phyloP scores from a whole-genome alignment of 2,329 filamentous ascomycete species.

The Paraphaeosphaeria minitans region DNA sequence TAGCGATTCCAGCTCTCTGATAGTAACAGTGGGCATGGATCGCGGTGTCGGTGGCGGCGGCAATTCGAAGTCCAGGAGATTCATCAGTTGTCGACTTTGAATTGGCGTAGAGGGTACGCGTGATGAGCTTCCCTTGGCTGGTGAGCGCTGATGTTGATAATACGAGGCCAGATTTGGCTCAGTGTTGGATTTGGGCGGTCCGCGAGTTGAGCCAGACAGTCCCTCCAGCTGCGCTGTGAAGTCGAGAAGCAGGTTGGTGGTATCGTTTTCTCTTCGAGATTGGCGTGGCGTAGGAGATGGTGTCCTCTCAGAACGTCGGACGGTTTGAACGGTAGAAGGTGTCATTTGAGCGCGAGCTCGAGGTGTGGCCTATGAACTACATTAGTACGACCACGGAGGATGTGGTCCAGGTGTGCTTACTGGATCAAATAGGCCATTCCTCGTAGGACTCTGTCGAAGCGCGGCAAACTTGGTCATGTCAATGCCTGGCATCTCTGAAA shows the following conservation, averaged over 20 bases:
- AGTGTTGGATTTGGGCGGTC: slow-evolving; percentile 50
- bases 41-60: slow-evolving; percentile 92
- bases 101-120: slow-evolving; percentile 37
- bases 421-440: slow-evolving; percentile 36
- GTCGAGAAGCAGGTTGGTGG: slow-evolving; percentile 81
- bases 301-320: slow-evolving; percentile 50
- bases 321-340: slow-evolving; percentile 57
- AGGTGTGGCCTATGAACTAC: slow-evolving; percentile 30
- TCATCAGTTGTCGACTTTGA: slow-evolving; percentile 40
- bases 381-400: slow-evolving; percentile 18
- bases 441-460: slow-evolving; percentile 64
- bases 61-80: slow-evolving; percentile 80
- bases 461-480: slow-evolving; percentile 84
- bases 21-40: slow-evolving; percentile 87
- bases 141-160: slow-evolving; percentile 42
- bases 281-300: slow-evolving; percentile 61
- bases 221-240: slow-evolving; percentile 80
- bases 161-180: slow-evolving; percentile 57
- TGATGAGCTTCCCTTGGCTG: slow-evolving; percentile 32
- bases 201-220: slow-evolving; percentile 49
- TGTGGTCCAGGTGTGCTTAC: slow-evolving; percentile 18
- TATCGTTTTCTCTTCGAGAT: slow-evolving; percentile 59
- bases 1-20: slow-evolving; percentile 87
- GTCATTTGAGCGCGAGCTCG: slow-evolving; percentile 50
- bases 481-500: slow-evolving; percentile 77